These are phyloP conservation scores for Chlamydomonas sp. DNA, from an alignment of 139 green algal species.

Conservation along the genomic window DNA sequence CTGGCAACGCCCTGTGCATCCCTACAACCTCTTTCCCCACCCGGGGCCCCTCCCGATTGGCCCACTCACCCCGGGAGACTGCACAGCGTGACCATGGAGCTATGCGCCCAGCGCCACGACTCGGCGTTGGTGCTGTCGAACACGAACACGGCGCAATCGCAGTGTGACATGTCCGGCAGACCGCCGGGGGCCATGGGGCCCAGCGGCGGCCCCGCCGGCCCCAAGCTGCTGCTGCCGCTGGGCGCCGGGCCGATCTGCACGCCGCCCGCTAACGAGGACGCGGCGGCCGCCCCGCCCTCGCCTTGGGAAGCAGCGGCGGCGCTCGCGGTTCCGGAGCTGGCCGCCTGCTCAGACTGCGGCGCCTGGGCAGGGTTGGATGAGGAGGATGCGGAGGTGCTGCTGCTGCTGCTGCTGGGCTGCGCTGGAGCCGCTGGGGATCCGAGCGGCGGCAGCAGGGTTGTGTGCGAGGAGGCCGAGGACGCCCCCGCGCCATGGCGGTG, in stretches of 20 bases:
- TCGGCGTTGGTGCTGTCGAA: constrained; percentile 66
- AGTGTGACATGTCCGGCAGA: constrained; percentile 44
- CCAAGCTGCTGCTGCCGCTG: background rate
- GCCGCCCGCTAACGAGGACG: too few species aligned
- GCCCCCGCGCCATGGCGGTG: background rate
- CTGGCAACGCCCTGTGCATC: background rate
- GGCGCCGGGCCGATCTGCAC: background rate
- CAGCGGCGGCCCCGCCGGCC: background rate
- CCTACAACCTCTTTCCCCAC: background rate
- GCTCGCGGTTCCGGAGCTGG: too few species aligned
- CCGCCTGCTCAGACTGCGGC: too few species aligned
- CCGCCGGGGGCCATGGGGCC: background rate
- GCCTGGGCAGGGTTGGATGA: too few species aligned
- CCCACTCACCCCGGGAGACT: constrained; percentile 14
- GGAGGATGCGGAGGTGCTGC: too few species aligned
- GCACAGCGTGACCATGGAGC: constrained; percentile 34
- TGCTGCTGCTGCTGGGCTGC: too few species aligned
- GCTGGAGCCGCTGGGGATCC: too few species aligned
- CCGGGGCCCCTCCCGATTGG: background rate
- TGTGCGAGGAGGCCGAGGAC: background rate
- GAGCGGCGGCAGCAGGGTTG: background rate
- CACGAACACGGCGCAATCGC: constrained; percentile 71
- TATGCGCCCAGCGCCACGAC: constrained; percentile 43
- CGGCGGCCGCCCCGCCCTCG: too few species aligned
- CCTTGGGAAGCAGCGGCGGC: too few species aligned